Conservation (phyloP, 2,329 filamentous ascomycete species). For the Dothidotthia symphoricarpi region DNA sequence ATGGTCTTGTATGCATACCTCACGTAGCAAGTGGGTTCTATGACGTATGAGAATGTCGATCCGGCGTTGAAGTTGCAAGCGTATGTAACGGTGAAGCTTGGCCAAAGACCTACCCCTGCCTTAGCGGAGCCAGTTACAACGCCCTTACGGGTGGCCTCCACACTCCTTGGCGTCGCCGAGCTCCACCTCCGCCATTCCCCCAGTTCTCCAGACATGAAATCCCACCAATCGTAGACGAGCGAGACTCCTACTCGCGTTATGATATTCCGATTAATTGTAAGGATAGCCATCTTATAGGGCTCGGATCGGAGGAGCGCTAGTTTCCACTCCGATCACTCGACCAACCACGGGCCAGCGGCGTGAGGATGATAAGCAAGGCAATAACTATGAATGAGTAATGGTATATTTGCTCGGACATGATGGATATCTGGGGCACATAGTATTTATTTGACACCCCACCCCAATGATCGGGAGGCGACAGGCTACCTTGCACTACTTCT, state of each 20-base stretch:
- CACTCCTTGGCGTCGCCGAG: conserved; percentile 4
- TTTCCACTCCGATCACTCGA: background rate
- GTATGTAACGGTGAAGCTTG: background rate
- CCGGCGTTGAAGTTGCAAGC: too few species aligned
- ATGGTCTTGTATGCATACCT: too few species aligned
- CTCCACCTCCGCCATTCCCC: conserved; percentile 7
- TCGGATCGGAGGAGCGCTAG: too few species aligned
- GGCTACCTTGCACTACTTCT: too few species aligned
- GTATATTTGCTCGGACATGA: too few species aligned
- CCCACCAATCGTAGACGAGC: conserved; percentile 11
- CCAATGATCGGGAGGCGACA: too few species aligned
- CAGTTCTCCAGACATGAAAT: conserved; percentile 7
- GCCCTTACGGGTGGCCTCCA: conserved; percentile 13
- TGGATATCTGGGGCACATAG: too few species aligned
- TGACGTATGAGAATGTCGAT: too few species aligned
- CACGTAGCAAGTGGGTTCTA: too few species aligned
- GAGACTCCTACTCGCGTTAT: conserved; percentile 3
- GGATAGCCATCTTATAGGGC: background rate
- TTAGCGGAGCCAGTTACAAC: conserved; percentile 10
- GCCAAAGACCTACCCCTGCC: background rate
- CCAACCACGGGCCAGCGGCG: background rate
- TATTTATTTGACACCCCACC: too few species aligned
- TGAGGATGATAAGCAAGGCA: too few species aligned
- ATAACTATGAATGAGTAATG: too few species aligned
- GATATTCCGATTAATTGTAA: conserved; percentile 7